phyloP scores from a whole-genome alignment of 495 filamentous ascomycete species.

The Penicilliopsis zonata region DNA sequence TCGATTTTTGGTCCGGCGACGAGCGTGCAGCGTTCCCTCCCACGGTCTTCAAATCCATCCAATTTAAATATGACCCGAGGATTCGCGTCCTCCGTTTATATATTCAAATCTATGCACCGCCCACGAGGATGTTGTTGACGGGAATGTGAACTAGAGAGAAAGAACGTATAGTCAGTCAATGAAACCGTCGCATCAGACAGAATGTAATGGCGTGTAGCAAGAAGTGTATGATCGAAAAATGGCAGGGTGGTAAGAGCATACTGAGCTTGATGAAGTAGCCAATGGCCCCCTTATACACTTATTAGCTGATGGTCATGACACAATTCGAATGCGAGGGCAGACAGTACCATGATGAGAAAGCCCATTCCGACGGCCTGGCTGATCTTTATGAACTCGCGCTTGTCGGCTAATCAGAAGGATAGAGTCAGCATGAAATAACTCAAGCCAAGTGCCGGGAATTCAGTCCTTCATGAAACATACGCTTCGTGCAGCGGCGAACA shows the following conservation, averaged over 20 bases:
- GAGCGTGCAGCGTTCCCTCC: too few species aligned
- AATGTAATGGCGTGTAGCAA: not conserved
- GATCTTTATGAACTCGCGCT: slow-evolving; percentile 86
- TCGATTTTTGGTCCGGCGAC: too few species aligned
- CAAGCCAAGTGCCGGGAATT: not conserved
- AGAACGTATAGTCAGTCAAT: not conserved
- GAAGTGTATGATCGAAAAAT: not conserved
- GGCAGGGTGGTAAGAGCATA: not conserved
- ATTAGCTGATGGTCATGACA: too few species aligned
- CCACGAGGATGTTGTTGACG: slow-evolving; percentile 1
- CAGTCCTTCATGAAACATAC: slow-evolving; percentile 16
- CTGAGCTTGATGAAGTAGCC: too few species aligned
- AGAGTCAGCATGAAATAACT: slow-evolving; percentile 1
- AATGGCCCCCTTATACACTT: too few species aligned
- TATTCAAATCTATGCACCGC: slow-evolving; percentile 1
- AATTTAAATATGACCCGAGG: too few species aligned
- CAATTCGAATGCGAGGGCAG: not conserved
- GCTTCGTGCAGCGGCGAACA: slow-evolving; percentile 69
- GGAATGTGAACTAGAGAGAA: slow-evolving; percentile 1
- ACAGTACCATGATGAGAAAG: slow-evolving; percentile 74
- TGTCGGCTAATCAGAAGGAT: slow-evolving; percentile 44
- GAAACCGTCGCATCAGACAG: not conserved
- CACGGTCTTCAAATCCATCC: too few species aligned
- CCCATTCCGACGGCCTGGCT: slow-evolving; percentile 90
- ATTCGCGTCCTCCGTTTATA: too few species aligned